Evolutionary conservation across 352 stramenopile genomes (phyloP).

Genomic region (Pythium biforme): DNA sequence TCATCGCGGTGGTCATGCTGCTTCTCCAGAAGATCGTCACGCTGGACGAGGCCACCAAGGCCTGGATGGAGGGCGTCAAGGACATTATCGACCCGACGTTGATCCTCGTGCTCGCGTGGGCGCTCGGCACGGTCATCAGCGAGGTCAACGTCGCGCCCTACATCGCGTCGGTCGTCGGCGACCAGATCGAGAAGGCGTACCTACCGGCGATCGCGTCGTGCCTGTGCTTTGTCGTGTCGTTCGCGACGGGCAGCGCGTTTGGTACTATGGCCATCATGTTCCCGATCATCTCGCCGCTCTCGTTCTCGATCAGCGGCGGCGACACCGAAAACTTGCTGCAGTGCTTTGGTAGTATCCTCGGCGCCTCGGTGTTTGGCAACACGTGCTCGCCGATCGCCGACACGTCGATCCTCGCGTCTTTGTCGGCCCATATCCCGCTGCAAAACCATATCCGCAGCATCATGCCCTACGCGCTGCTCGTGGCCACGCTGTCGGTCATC

Average conservation of each 20-base stretch:
- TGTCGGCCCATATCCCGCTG: constrained; percentile 73
- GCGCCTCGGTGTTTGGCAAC: constrained; percentile 86
- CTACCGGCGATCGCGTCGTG: constrained; percentile 78
- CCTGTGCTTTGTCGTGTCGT: constrained; percentile 89
- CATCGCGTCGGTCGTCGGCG: constrained; percentile 74
- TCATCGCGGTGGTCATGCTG: constrained; percentile 69
- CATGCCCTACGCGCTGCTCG: constrained; percentile 77
- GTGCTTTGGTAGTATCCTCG: constrained; percentile 88
- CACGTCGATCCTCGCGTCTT: constrained; percentile 88
- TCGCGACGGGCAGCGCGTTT: constrained; percentile 87
- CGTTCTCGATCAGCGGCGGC: constrained; percentile 74
- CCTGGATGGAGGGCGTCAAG: constrained; percentile 90
- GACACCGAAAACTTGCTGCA: constrained; percentile 83
- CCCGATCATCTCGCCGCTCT: constrained; percentile 87
- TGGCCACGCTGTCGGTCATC: constrained; percentile 64
- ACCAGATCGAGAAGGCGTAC: constrained; percentile 74
- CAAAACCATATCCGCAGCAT: constrained; percentile 87
- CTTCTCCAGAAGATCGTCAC: constrained; percentile 83
- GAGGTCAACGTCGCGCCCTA: constrained; percentile 84
- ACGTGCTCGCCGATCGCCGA: constrained; percentile 92
- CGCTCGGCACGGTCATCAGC: constrained; percentile 80
- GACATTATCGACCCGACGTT: constrained; percentile 90
- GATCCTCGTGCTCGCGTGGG: constrained; percentile 89
- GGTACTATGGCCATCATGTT: constrained; percentile 94
- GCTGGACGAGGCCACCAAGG: constrained; percentile 84